Percentiles rank a stretch among this genome's conserved stretches.
phyloP scores from a whole-genome alignment of 805 yeast species.

The Lachancea waltii region DNA sequence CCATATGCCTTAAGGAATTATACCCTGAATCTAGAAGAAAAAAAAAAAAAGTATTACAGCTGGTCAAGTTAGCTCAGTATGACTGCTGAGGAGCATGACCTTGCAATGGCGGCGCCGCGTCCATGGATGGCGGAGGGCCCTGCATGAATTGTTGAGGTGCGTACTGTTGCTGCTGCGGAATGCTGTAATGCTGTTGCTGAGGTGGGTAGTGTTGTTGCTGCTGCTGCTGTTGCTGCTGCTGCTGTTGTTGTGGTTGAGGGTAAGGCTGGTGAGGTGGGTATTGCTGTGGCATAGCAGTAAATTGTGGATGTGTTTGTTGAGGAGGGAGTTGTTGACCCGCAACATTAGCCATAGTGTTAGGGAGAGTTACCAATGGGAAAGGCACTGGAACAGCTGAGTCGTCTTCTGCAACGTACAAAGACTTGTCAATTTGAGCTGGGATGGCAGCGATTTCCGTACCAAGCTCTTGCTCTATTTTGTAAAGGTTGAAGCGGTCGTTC shows the following conservation, averaged over 20 bases:
- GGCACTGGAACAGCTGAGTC: conserved; percentile 75
- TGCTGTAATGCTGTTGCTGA: conserved; percentile 2
- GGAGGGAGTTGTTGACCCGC: conserved; percentile 23
- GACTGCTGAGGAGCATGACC: conserved; percentile 10
- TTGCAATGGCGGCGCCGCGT: conserved; percentile 12
- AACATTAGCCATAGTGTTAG: conserved; percentile 31
- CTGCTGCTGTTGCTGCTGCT: conserved; percentile 30
- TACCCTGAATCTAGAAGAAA: not conserved
- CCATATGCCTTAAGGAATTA: not conserved
- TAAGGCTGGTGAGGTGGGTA: conserved; percentile 15
- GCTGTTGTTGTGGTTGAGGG: conserved; percentile 22
- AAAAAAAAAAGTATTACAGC: conserved; percentile 3
- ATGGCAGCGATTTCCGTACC: conserved; percentile 97
- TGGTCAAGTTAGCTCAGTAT: conserved; percentile 1
- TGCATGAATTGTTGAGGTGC: conserved; percentile 7
- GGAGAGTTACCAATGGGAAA: conserved; percentile 64
- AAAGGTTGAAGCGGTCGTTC: conserved; percentile 90
- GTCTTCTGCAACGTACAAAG: conserved; percentile 81
- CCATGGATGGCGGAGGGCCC: conserved; percentile 8
- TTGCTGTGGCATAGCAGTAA: conserved; percentile 22
- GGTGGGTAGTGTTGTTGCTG: conserved; percentile 20
- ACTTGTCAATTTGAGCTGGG: conserved; percentile 86
- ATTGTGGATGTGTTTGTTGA: conserved; percentile 31
- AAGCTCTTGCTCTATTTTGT: conserved; percentile 92
- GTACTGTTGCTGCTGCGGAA: conserved; percentile 2